Conservation (phyloP, 306 rosid genomes). For the Malus orientalis region DNA sequence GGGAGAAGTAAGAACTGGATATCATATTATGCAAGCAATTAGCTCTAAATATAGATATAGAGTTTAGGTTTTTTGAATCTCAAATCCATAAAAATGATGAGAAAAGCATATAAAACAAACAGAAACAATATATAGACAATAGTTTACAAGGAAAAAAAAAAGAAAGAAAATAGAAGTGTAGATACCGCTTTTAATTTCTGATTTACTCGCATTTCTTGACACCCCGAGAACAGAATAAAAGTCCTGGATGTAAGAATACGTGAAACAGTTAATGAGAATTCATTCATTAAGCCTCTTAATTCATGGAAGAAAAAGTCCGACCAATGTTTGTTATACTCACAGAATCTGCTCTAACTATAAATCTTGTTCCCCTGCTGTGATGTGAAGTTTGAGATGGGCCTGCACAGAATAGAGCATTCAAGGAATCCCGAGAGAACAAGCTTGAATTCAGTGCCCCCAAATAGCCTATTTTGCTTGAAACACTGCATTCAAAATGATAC, state of each 20-base stretch:
- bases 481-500: slow-evolving; percentile 36
- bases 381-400: slow-evolving; percentile 44
- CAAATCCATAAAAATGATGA: not conserved
- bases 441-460: slow-evolving; percentile 54
- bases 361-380: slow-evolving; percentile 50
- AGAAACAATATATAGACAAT: not conserved
- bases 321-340: slow-evolving; percentile 41
- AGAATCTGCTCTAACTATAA: slow-evolving; percentile 72
- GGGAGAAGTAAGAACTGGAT: not conserved
- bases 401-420: slow-evolving; percentile 23
- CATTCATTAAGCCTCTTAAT: not conserved
- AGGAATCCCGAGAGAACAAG: slow-evolving; percentile 51
- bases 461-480: slow-evolving; percentile 41
- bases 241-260: slow-evolving; percentile 51
- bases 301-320: slow-evolving; percentile 3
- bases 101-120: not conserved
- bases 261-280: not conserved
- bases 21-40: not conserved
- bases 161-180: slow-evolving; percentile 1
- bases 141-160: not conserved
- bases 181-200: slow-evolving; percentile 93
- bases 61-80: not conserved
- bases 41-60: not conserved
- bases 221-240: slow-evolving; percentile 90
- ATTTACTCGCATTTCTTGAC: slow-evolving; percentile 70